phyloP scores from a whole-genome alignment of 2,329 filamentous ascomycete species.

The Penicillium olsonii region DNA sequence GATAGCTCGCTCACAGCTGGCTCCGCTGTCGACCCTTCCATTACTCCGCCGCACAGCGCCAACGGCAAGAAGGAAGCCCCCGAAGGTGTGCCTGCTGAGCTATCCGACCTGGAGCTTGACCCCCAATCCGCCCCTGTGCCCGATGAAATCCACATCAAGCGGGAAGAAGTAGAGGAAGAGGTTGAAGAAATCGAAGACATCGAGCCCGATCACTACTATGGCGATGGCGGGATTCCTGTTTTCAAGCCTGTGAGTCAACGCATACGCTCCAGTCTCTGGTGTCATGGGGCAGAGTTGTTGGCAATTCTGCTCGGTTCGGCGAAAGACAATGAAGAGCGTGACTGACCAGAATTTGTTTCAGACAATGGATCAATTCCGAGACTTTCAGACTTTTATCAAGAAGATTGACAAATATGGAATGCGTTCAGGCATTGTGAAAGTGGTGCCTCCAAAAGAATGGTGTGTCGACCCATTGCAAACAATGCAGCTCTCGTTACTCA shows the following conservation, averaged over 20 bases:
- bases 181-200: slow-evolving; percentile 78
- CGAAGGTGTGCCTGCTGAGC: slow-evolving; percentile 42
- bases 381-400: slow-evolving; percentile 88
- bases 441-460: slow-evolving; percentile 93
- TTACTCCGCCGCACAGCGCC: slow-evolving; percentile 46
- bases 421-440: slow-evolving; percentile 95
- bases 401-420: slow-evolving; percentile 94
- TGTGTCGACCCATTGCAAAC: slow-evolving; percentile 52
- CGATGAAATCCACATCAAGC: slow-evolving; percentile 35
- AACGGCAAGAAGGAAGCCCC: slow-evolving; percentile 47
- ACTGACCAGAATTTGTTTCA: slow-evolving; percentile 35
- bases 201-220: slow-evolving; percentile 84
- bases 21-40: slow-evolving; percentile 35
- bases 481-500: slow-evolving; percentile 13
- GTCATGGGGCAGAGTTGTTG: too few relatives aligned
- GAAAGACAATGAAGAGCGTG: not conserved
- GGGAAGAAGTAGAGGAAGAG: slow-evolving; percentile 64
- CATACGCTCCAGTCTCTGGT: not conserved
- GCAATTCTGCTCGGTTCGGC: not conserved
- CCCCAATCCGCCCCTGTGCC: slow-evolving; percentile 26
- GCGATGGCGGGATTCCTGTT: slow-evolving; percentile 77
- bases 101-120: slow-evolving; percentile 46
- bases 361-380: slow-evolving; percentile 90
- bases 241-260: slow-evolving; percentile 73
- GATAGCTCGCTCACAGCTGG: slow-evolving; percentile 27